Base-by-base conservation (phyloP, 805 yeast genomes). In the Candida xyloterini region DNA sequence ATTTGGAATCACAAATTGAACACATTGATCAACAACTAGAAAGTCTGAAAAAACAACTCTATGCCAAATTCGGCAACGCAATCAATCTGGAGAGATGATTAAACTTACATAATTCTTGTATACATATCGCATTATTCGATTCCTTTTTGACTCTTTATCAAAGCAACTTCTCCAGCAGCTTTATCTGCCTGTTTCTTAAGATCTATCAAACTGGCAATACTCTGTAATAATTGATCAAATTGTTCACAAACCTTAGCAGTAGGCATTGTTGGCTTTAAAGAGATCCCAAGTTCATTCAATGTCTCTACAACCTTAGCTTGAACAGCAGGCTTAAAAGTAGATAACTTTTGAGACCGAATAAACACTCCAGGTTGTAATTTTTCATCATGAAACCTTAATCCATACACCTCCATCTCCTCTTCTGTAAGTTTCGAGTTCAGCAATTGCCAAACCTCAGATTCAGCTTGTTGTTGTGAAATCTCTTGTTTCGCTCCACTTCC, bases 181-280 rank as follows among this genome's bases (percentile, higher is more conserved):
- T 88, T 89, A 60, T 93, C 99, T 15, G 79, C 78, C 41, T 87
- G 95, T 58, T 79, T 83, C 65, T 91, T 91, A 11, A 90, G 70
- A 40, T 93, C 98, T 40, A 90, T 68, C 47, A 91, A 66, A 2
- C 82, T 74, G 10, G 79, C 79, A 22, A 87, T 84, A 0, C 81
- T 68, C 47, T 81, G 79, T 34, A 84, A 71, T 37, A 93, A 63
- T 41, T 78, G 78, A 52, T 91, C 97, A 56, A 84, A 89, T 53
- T 78, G 79, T 6, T 80, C 72, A 62, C 87, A 76, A 1, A 90
- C 88, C 37, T 72, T 78, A 25, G 82, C 78, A 0, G 98, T 85
- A 4, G 95, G 91, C 82, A 93, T 82, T 2, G 81, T 81, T 1
- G 98, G 98, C 49, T 83, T 81, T 4, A 79, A 65, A 0, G 96